Conservation (phyloP, 495 filamentous ascomycete species). For the Penicillium atrosanguineum region DNA sequence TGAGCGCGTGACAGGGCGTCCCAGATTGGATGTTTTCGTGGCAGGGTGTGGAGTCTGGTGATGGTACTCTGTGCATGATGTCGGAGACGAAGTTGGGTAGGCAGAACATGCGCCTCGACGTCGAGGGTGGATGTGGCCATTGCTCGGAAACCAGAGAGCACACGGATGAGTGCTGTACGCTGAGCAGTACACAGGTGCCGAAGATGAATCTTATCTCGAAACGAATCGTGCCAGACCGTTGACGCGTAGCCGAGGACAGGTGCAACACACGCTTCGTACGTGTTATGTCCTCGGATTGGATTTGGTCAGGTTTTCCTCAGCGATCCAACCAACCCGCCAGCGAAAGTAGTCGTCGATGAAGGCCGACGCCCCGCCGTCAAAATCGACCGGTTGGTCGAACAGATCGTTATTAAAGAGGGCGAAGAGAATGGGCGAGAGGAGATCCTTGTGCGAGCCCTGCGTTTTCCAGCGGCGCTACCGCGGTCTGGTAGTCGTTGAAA, state of each 20-base stretch:
- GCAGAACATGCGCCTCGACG: conserved; percentile 3
- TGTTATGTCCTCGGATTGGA: conserved; percentile 10
- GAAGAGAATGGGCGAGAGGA: conserved; percentile 29
- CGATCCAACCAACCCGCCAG: conserved; percentile 13
- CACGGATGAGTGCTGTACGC: conserved; percentile 1
- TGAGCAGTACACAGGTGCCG: conserved; percentile 3
- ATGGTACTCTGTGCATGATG: conserved; percentile 7
- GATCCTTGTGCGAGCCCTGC: conserved; percentile 28
- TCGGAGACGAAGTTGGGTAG: conserved; percentile 7
- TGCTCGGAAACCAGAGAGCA: conserved; percentile 3
- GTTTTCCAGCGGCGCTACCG: conserved; percentile 12
- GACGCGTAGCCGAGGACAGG: no score
- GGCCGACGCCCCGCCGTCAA: conserved; percentile 18
- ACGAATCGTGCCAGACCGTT: conserved; percentile 10
- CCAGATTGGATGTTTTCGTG: conserved; percentile 8
- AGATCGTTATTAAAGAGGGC: conserved; percentile 29
- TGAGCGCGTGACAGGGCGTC: conserved; percentile 6
- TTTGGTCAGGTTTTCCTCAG: conserved; percentile 19
- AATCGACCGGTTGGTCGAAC: conserved; percentile 21
- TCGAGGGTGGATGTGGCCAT: conserved; percentile 4
- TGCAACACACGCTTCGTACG: background rate
- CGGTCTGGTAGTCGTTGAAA: conserved; percentile 24
- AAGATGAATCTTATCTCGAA: no score
- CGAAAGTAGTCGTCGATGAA: conserved; percentile 31
- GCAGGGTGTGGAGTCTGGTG: conserved; percentile 9